Conservation (phyloP, 2,329 filamentous ascomycete species). For the Hypocreales sp. region DNA sequence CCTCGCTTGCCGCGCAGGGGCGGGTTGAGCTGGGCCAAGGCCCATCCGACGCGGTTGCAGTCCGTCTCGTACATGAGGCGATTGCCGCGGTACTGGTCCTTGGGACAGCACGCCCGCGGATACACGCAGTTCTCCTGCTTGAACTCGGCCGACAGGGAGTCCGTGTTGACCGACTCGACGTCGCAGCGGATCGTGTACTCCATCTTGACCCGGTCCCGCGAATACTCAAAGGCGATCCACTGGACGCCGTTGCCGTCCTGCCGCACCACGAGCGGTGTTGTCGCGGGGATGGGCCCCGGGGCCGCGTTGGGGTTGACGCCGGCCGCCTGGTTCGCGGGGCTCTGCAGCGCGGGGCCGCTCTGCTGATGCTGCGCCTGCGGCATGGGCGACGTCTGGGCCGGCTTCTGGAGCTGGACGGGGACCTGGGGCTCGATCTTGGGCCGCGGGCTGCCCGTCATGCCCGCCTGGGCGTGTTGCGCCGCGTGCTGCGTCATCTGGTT, state of each 20-base stretch:
- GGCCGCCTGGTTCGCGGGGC: conserved; percentile 17
- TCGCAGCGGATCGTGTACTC: conserved; percentile 98
- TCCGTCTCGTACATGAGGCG: conserved; percentile 93
- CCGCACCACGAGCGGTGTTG: conserved; percentile 81
- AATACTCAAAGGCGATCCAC: conserved; percentile 99
- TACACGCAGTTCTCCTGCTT: conserved; percentile 98
- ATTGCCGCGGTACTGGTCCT: conserved; percentile 94
- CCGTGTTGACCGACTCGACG: conserved; percentile 89
- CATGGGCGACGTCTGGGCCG: conserved; percentile 26
- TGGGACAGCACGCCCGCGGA: conserved; percentile 82
- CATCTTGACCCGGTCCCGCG: conserved; percentile 94
- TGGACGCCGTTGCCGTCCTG: conserved; percentile 95
- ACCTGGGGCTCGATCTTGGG: conserved; percentile 49
- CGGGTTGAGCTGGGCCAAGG: conserved; percentile 81
- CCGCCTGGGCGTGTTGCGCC: conserved; percentile 35
- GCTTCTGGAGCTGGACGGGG: conserved; percentile 44
- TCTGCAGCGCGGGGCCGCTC: conserved; percentile 21
- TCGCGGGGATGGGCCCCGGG: conserved; percentile 90
- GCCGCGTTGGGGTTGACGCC: conserved; percentile 79
- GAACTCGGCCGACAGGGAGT: conserved; percentile 73
- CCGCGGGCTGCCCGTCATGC: conserved; percentile 45
- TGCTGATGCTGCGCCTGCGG: conserved; percentile 20
- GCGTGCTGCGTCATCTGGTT: conserved; percentile 44
- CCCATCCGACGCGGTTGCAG: conserved; percentile 99
- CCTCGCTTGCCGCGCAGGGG: conserved; percentile 85